Conservation (phyloP, 352 stramenopile species). For the Phytophthora hybrid region DNA sequence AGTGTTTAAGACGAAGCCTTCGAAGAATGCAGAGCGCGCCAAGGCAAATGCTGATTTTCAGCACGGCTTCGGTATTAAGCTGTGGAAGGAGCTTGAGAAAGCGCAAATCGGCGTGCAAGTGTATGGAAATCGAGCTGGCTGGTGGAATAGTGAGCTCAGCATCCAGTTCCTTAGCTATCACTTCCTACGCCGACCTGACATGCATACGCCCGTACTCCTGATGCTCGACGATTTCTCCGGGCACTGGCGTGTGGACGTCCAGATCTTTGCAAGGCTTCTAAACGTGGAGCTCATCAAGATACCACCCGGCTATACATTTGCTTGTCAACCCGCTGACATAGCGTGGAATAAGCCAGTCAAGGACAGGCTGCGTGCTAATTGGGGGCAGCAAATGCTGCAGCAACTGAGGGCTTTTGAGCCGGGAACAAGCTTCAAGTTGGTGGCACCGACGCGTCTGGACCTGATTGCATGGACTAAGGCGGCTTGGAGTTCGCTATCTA, state of each 20-base stretch:
- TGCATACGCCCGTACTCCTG: conserved; percentile 7
- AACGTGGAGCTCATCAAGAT: conserved; percentile 18
- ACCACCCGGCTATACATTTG: conserved; percentile 7
- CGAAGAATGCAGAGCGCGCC: background rate
- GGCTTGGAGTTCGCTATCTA: background rate
- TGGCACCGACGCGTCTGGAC: background rate
- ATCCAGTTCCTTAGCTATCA: conserved; percentile 26
- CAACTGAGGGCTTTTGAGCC: background rate
- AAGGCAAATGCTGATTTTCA: conserved; percentile 12
- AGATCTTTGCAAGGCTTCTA: conserved; percentile 1
- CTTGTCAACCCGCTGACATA: background rate
- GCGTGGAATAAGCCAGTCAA: conserved; percentile 14
- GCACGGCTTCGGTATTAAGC: background rate
- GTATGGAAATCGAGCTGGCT: background rate
- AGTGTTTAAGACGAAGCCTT: conserved; percentile 31
- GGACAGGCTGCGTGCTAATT: conserved; percentile 2
- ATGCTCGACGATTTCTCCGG: conserved; percentile 17
- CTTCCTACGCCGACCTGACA: conserved; percentile 15
- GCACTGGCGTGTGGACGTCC: conserved; percentile 2
- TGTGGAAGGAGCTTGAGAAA: background rate
- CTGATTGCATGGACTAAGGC: conserved; percentile 6
- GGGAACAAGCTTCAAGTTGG: conserved; percentile 9
- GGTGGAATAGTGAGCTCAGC: conserved; percentile 36
- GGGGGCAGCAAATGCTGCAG: background rate
- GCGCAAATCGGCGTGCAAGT: background rate